phyloP scores from a whole-genome alignment of 2,329 filamentous ascomycete genomes.

The Paracamarosporium sp. region DNA sequence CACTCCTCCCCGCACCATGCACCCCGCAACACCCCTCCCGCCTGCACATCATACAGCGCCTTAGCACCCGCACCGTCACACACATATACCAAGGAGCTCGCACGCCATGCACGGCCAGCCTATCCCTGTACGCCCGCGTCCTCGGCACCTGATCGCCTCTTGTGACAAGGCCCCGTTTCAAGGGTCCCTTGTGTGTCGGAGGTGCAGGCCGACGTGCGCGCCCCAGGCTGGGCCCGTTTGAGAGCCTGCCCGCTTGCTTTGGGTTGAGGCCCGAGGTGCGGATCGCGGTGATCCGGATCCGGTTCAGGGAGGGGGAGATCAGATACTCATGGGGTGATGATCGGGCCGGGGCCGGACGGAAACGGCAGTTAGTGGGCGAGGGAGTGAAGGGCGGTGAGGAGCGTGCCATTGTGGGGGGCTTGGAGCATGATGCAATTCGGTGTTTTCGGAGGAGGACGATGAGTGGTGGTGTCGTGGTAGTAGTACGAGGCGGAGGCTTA shows the following conservation, averaged over 20 bases:
- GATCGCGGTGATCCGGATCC: background rate
- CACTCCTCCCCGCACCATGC: background rate
- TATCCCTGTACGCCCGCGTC: background rate
- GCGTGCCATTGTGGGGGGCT: no score
- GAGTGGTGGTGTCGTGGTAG: background rate
- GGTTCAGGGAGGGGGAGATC: no score
- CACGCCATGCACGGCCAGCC: background rate
- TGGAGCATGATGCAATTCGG: no score
- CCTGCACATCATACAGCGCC: background rate
- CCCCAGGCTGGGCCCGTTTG: background rate
- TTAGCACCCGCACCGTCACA: background rate
- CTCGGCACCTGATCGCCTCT: background rate
- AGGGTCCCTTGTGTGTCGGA: slow-evolving; percentile 2
- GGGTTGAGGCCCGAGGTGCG: background rate
- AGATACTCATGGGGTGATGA: no score
- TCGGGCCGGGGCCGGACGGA: background rate
- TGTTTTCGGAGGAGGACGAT: background rate
- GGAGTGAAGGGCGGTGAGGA: background rate
- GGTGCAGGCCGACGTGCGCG: background rate
- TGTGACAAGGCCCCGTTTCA: slow-evolving; percentile 5
- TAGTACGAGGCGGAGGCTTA: background rate
- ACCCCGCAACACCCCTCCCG: background rate
- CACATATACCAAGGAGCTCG: background rate
- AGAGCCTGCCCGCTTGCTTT: background rate
- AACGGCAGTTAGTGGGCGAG: no score